These are phyloP conservation scores for Kickxella alabastrina DNA, from an alignment of 192 early-diverging fungal genomes.

Conservation along the genomic window DNA sequence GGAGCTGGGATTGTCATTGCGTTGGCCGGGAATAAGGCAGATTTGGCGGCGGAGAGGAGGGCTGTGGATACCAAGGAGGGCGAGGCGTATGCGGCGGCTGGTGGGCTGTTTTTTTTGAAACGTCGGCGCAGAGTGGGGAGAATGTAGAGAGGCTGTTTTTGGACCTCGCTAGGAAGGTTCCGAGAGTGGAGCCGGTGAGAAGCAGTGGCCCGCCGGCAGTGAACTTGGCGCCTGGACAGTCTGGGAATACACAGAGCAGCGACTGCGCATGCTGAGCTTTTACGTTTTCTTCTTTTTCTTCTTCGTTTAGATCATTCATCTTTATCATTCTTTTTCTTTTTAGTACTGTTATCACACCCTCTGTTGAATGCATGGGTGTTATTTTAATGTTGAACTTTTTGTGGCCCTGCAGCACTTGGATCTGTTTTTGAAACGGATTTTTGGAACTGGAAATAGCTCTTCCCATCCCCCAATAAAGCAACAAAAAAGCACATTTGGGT, in stretches of 20 bases:
- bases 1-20: conserved; percentile 90
- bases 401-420: no score
- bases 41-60: conserved; percentile 68
- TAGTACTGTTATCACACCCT: no score
- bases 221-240: conserved; percentile 32
- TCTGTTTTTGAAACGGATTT: no score
- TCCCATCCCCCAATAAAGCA: no score
- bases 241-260: conserved; percentile 8
- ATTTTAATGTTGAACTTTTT: no score
- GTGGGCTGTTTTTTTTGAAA: conserved; percentile 85
- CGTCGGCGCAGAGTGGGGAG: conserved; percentile 80
- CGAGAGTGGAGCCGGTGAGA: conserved; percentile 30
- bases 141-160: conserved; percentile 82
- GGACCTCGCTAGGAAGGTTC: conserved; percentile 79
- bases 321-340: conserved; percentile 4
- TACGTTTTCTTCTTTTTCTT: conserved; percentile 4
- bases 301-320: not conserved
- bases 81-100: conserved; percentile 69
- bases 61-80: conserved; percentile 74
- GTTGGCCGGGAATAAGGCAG: conserved; percentile 95
- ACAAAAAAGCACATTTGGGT: no score
- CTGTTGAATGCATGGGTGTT: no score
- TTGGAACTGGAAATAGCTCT: no score
- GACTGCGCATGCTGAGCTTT: conserved; percentile 46
- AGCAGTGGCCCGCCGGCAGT: conserved; percentile 27